Conservation (phyloP, 129 eudicot species). For the Silybum marianum region DNA sequence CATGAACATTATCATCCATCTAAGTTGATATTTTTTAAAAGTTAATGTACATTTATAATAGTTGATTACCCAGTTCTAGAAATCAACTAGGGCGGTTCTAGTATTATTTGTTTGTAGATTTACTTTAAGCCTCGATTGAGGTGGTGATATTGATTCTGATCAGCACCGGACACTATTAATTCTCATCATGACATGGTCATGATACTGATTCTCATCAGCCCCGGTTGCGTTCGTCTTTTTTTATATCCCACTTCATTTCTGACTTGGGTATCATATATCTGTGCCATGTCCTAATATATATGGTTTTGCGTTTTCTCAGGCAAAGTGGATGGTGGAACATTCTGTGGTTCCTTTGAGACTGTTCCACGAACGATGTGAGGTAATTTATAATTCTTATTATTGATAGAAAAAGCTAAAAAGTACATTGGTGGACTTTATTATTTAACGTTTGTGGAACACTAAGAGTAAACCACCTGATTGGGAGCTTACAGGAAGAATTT, state of each 20-base stretch:
- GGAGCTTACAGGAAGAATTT: constrained; percentile 83
- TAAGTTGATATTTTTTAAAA: neutral
- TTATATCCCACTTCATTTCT: neutral
- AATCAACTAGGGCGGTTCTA: neutral
- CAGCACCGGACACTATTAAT: neutral
- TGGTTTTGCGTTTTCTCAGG: constrained; percentile 48
- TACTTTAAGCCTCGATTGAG: neutral
- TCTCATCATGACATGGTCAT: constrained; percentile 10
- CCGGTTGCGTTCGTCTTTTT: neutral
- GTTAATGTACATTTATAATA: neutral
- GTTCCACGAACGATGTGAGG: constrained; percentile 99
- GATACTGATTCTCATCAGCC: neutral
- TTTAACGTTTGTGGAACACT: constrained; percentile 17
- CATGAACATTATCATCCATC: neutral
- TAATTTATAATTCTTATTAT: constrained; percentile 18
- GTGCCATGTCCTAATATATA: constrained; percentile 14
- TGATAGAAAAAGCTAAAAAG: constrained; percentile 19
- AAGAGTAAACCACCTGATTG: constrained; percentile 27
- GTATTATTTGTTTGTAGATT: neutral
- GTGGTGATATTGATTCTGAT: neutral
- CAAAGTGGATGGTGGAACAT: constrained; percentile 94
- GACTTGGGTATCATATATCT: neutral
- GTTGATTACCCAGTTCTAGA: neutral
- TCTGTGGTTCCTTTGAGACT: constrained; percentile 81
- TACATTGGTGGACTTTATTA: neutral